Conservation (phyloP, 495 filamentous ascomycete genomes). For the Chaetomium fimeti region DNA sequence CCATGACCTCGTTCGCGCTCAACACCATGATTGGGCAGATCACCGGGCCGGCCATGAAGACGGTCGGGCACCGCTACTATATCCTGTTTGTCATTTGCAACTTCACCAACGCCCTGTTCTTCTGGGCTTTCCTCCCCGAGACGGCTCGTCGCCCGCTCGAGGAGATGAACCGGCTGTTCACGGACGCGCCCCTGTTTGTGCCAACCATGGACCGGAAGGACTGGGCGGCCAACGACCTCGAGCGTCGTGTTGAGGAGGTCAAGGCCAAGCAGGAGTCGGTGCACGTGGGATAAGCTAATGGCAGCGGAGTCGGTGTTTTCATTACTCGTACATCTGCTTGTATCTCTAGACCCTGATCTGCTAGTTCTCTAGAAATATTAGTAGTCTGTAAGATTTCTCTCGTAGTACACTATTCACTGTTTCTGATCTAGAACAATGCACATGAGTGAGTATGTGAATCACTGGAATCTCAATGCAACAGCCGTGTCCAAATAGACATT, state of each 20-base stretch:
- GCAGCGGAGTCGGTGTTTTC: not conserved
- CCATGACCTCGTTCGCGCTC: slow-evolving; percentile 18
- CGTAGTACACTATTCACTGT: too few species aligned
- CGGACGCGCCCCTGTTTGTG: slow-evolving; percentile 13
- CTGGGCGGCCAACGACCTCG: slow-evolving; percentile 11
- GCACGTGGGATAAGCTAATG: too few species aligned
- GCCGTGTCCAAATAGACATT: too few species aligned
- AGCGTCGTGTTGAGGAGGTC: slow-evolving; percentile 16
- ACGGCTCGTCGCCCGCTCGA: slow-evolving; percentile 17
- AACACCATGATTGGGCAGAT: slow-evolving; percentile 22
- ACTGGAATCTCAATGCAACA: too few species aligned
- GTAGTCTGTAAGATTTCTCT: too few species aligned
- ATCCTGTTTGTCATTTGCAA: slow-evolving; percentile 17
- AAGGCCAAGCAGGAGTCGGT: slow-evolving; percentile 17
- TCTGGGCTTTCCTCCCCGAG: slow-evolving; percentile 20
- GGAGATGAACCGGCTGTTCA: slow-evolving; percentile 19
- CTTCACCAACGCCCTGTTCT: slow-evolving; percentile 20
- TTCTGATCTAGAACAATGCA: too few species aligned
- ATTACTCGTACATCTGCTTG: too few species aligned
- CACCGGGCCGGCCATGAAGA: slow-evolving; percentile 15
- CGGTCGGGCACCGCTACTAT: slow-evolving; percentile 9
- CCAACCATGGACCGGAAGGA: slow-evolving; percentile 18
- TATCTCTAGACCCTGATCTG: too few species aligned
- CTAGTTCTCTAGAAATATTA: too few species aligned
- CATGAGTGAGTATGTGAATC: too few species aligned